Base-by-base conservation (phyloP, 2,329 filamentous ascomycete species). In the Cladophialophora psammophila region DNA sequence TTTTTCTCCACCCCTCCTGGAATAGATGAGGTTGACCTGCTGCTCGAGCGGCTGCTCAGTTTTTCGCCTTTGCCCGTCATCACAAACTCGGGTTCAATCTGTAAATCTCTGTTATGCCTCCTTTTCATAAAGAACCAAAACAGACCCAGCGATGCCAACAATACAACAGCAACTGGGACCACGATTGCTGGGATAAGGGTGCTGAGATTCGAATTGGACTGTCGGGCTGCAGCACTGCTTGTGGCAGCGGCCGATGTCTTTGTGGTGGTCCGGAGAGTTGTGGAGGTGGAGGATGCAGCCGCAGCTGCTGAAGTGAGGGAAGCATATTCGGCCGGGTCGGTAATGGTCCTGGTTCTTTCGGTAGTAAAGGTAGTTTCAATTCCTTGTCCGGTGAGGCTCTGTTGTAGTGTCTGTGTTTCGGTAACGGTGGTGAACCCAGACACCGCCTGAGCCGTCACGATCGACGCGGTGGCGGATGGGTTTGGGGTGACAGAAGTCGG, bases 201-300 rank as follows among this genome's bases (percentile, higher is more conserved):
- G 32, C 56, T 60, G 18, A 70, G 59, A 32, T 69, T 72, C 76
- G 55, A 79, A 71, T n/a, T 79, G 64, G 15, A 72, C 63, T 26
- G 77, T 72, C 52, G 76, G 74, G 38, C 78, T 75, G 42, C 79
- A 63, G 54, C 75, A 74, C 69, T 80, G 75, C 52, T 80, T 75
- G 42, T 78, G 72, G 69, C 79, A 73, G 12, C 79, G 73, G 13
- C 78, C 72, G 26, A 79, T 71, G 2, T 78, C 74, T 69, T 75
- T 75, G 56, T 78, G 69, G 63, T 75, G 74, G 71, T 81, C 78
- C 67, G 78, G 74, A 35, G 81, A 35, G n/a, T 18, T 79, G 12
- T 80, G 77, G 26, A 79, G 76, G 48, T 76, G 75, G 26, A 79
- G 74, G 65, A 36, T n/a, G 66, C 59, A 6, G 36, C 34, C 36